phyloP scores from a whole-genome alignment of 805 yeast genomes.

The Candida nemodendra region DNA sequence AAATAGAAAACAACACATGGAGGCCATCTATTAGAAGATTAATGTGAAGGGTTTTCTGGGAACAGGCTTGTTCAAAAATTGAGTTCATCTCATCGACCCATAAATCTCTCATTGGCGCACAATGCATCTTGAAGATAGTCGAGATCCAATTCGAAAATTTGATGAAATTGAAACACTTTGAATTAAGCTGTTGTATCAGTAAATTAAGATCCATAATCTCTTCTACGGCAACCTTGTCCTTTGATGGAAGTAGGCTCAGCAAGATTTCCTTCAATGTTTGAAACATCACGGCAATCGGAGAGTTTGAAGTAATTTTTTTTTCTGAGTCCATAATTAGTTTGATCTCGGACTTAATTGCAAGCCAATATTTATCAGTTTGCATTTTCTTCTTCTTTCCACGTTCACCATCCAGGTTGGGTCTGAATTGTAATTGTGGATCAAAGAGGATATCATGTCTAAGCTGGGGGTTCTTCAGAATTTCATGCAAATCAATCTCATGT shows the following conservation, averaged over 20 bases:
- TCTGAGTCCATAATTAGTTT: constrained; percentile 31
- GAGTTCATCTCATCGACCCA: constrained; percentile 83
- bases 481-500: constrained; percentile 83
- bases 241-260: constrained; percentile 70
- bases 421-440: constrained; percentile 87
- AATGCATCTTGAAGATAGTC: constrained; percentile 76
- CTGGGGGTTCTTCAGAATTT: constrained; percentile 88
- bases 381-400: constrained; percentile 76
- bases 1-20: constrained; percentile 71
- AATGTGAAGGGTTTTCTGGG: constrained; percentile 21
- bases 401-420: constrained; percentile 91
- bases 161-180: constrained; percentile 70
- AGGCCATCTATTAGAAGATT: constrained; percentile 68
- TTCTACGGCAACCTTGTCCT: constrained; percentile 64
- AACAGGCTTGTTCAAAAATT: constrained; percentile 49
- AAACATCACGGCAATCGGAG: constrained; percentile 63
- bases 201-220: constrained; percentile 77
- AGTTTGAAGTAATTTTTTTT: constrained; percentile 15
- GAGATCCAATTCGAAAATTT: constrained; percentile 73
- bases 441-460: constrained; percentile 89
- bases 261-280: constrained; percentile 76
- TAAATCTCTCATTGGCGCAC: constrained; percentile 93
- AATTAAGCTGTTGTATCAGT: constrained; percentile 68
- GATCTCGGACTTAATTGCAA: constrained; percentile 69
- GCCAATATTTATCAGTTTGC: constrained; percentile 82